Percentiles rank a stretch among this genome's conserved stretches.
Evolutionary conservation across 2,329 filamentous ascomycete species (phyloP).

Genomic region (Nigrospora sphaerica): DNA sequence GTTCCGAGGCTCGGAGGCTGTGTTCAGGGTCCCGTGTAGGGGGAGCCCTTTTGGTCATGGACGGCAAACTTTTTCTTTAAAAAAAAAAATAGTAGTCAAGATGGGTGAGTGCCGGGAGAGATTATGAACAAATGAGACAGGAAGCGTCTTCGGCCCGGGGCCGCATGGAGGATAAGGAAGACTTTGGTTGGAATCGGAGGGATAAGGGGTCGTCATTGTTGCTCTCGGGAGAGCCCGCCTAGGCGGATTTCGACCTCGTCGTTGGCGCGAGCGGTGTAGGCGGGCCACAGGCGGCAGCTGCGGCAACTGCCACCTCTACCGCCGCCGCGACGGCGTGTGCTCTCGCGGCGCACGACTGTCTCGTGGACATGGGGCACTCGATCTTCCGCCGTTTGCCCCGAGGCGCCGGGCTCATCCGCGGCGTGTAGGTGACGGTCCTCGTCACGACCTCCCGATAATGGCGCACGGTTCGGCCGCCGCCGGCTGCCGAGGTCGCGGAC

Average conservation of each 20-base stretch:
- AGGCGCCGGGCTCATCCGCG: slow-evolving; percentile 75
- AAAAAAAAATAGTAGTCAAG: too few species aligned
- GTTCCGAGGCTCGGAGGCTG: too few species aligned
- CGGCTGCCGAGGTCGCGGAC: slow-evolving; percentile 22
- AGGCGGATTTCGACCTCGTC: slow-evolving; percentile 17
- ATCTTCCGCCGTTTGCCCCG: slow-evolving; percentile 85
- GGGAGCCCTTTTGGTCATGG: too few species aligned
- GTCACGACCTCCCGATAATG: slow-evolving; percentile 86
- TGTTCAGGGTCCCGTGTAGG: too few species aligned
- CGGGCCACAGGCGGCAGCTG: background rate
- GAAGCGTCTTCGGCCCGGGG: too few species aligned
- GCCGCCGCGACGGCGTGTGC: slow-evolving; percentile 7
- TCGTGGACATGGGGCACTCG: slow-evolving; percentile 17
- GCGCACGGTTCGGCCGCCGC: slow-evolving; percentile 51
- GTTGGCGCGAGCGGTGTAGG: slow-evolving; percentile 4
- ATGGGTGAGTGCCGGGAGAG: too few species aligned
- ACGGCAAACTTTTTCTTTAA: too few species aligned
- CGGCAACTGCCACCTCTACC: slow-evolving; percentile 1
- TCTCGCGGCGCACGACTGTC: background rate
- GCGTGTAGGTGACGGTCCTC: slow-evolving; percentile 88
- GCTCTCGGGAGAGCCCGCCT: background rate
- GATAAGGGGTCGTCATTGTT: background rate
- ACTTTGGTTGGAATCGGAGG: slow-evolving; percentile 2
- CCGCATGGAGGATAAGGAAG: background rate
- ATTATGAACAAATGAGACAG: slow-evolving; percentile 1